These are phyloP conservation scores for Dacryopinax spathularia DNA, from an alignment of 768 basidiomycete genomes.

Conservation along the genomic window DNA sequence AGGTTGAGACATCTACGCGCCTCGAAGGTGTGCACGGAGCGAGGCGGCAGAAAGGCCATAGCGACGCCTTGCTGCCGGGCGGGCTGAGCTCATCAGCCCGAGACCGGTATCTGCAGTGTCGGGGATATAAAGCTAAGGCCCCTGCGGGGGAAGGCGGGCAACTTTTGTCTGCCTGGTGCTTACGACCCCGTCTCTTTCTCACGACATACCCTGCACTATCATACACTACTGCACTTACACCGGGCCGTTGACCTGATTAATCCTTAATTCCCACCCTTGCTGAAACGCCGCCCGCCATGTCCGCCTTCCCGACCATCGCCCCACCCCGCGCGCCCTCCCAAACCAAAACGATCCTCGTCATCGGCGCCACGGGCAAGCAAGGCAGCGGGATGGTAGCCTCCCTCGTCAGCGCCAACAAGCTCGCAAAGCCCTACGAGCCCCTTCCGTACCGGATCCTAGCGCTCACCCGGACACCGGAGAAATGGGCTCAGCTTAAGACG, in stretches of 20 bases:
- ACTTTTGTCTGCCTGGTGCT: too few relatives aligned
- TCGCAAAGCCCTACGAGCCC: background rate
- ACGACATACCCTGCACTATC: background rate
- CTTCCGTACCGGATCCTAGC: slow-evolving; percentile 25
- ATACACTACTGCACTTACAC: background rate
- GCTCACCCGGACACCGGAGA: slow-evolving; percentile 24
- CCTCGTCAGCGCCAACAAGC: slow-evolving; percentile 12
- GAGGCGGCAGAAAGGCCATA: too few relatives aligned
- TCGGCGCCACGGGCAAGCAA: slow-evolving; percentile 30
- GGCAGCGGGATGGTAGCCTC: slow-evolving; percentile 25
- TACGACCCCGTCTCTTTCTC: background rate
- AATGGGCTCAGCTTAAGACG: slow-evolving; percentile 20
- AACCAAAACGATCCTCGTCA: slow-evolving; percentile 20
- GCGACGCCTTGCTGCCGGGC: too few relatives aligned
- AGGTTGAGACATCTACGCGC: too few relatives aligned
- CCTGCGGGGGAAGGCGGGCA: too few relatives aligned
- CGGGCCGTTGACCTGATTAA: background rate
- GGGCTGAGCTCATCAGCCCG: too few relatives aligned
- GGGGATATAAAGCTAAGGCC: too few relatives aligned
- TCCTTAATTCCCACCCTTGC: background rate
- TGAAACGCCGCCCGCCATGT: background rate
- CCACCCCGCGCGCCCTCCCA: background rate
- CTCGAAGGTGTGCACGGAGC: too few relatives aligned
- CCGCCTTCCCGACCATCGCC: background rate
- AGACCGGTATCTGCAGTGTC: too few relatives aligned